Percentiles rank a stretch among this genome's conserved stretches.
Evolutionary conservation across 805 yeast species (phyloP).

Genomic region (Jamesozyma lodderae): DNA sequence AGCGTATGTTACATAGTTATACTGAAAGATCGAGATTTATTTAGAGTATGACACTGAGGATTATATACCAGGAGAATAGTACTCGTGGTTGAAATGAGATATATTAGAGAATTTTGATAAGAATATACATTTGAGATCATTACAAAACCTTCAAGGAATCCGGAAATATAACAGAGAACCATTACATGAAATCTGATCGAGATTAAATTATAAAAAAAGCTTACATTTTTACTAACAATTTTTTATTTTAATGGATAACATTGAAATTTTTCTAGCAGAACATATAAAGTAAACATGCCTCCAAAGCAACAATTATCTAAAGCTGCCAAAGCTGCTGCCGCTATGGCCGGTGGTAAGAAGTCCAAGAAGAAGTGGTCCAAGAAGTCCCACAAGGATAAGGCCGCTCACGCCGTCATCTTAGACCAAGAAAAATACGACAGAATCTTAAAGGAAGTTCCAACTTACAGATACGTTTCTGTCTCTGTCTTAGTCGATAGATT

Average conservation of each 20-base stretch:
- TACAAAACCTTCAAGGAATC: too few relatives aligned
- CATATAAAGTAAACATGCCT: constrained; percentile 61
- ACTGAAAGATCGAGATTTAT: too few relatives aligned
- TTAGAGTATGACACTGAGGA: too few relatives aligned
- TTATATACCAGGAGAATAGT: too few relatives aligned
- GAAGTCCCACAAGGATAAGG: constrained; percentile 99
- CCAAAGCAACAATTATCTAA: constrained; percentile 98
- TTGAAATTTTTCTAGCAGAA: constrained; percentile 1
- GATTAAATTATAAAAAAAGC: background rate
- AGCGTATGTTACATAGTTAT: constrained; percentile 9
- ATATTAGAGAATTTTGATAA: background rate
- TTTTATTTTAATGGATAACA: background rate
- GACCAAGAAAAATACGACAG: constrained; percentile 99
- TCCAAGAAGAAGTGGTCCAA: constrained; percentile 99
- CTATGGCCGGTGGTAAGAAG: constrained; percentile 99
- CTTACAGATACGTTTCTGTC: constrained; percentile 96
- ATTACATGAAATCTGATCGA: too few relatives aligned
- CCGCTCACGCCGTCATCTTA: constrained; percentile 92
- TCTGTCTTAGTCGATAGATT: constrained; percentile 98
- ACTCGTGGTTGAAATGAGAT: background rate
- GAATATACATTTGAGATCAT: too few relatives aligned
- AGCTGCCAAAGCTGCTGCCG: constrained; percentile 99
- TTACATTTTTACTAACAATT: constrained; percentile 1
- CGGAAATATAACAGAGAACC: too few relatives aligned
- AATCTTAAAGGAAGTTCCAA: constrained; percentile 98